Percentiles rank a stretch among this genome's conserved stretches.
Evolutionary conservation across 257 asterid species (phyloP).

Genomic region (Eucommia ulmoides): DNA sequence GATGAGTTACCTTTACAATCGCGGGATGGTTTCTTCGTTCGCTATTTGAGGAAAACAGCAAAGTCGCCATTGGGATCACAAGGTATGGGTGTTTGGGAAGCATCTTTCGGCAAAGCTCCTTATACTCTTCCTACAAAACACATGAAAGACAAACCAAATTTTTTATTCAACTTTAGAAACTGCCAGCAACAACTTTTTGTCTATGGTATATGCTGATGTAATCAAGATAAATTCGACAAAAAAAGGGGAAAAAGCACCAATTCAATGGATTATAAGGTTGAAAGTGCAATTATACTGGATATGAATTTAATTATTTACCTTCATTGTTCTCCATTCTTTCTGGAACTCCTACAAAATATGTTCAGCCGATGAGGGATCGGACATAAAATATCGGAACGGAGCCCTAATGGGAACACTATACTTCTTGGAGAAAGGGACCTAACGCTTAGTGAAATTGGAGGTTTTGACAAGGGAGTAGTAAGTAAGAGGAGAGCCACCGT

Average conservation of each 20-base stretch:
- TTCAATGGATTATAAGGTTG: too few species aligned
- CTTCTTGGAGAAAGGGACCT: conserved; percentile 31
- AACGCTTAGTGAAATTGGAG: conserved; percentile 17
- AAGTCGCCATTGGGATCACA: conserved; percentile 15
- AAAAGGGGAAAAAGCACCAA: too few species aligned
- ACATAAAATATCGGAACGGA: conserved; percentile 21
- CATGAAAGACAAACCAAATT: not conserved
- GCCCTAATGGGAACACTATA: conserved; percentile 19
- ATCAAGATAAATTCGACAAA: too few species aligned
- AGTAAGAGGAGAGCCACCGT: conserved; percentile 24
- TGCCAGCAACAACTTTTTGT: too few species aligned
- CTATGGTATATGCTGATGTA: too few species aligned
- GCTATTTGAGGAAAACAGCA: conserved; percentile 10
- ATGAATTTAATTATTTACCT: too few species aligned
- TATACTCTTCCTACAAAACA: conserved; percentile 16
- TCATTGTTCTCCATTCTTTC: conserved; percentile 15
- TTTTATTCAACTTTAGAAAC: too few species aligned
- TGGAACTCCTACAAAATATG: conserved; percentile 11
- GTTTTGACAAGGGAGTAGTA: conserved; percentile 24
- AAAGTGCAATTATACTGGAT: too few species aligned
- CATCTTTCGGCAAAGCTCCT: conserved; percentile 15
- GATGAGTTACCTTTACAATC: conserved; percentile 28
- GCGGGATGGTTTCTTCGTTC: conserved; percentile 17
- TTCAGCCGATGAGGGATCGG: not conserved
- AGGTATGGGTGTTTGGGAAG: conserved; percentile 7